These are phyloP conservation scores for Trichoderma simmonsii DNA, from an alignment of 2,329 filamentous ascomycete genomes.

Conservation along the genomic window DNA sequence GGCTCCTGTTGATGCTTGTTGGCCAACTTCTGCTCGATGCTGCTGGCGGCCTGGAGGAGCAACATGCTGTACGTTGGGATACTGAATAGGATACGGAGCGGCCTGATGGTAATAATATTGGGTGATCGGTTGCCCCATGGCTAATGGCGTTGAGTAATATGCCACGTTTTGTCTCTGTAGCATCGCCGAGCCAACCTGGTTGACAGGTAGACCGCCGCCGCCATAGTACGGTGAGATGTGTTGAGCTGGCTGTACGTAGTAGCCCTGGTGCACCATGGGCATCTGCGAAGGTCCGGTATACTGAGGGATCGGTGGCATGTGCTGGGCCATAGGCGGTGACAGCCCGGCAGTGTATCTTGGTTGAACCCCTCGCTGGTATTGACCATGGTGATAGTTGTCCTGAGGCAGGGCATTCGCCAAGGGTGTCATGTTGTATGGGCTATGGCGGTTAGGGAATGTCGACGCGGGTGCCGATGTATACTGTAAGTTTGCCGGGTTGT, in stretches of 20 bases:
- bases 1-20: conserved; percentile 27
- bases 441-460: conserved; percentile 25
- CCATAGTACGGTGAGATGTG: conserved; percentile 44
- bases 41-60: conserved; percentile 39
- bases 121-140: conserved; percentile 42
- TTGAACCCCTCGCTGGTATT: conserved; percentile 36
- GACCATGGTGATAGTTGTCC: conserved; percentile 37
- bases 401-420: conserved; percentile 46
- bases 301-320: conserved; percentile 39
- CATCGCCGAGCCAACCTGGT: conserved; percentile 35
- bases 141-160: conserved; percentile 44
- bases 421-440: conserved; percentile 46
- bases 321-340: conserved; percentile 39
- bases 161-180: conserved; percentile 38
- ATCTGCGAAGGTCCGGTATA: conserved; percentile 40
- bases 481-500: conserved; percentile 20
- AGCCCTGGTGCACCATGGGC: conserved; percentile 41
- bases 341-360: conserved; percentile 35
- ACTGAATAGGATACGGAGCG: conserved; percentile 36
- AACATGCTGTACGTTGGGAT: conserved; percentile 31
- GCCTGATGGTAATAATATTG: conserved; percentile 46
- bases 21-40: conserved; percentile 25
- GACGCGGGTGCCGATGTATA: conserved; percentile 39
- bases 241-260: conserved; percentile 47
- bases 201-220: conserved; percentile 36